Base-by-base conservation (phyloP, 2,329 filamentous ascomycete genomes). In the Penicillium sp. region DNA sequence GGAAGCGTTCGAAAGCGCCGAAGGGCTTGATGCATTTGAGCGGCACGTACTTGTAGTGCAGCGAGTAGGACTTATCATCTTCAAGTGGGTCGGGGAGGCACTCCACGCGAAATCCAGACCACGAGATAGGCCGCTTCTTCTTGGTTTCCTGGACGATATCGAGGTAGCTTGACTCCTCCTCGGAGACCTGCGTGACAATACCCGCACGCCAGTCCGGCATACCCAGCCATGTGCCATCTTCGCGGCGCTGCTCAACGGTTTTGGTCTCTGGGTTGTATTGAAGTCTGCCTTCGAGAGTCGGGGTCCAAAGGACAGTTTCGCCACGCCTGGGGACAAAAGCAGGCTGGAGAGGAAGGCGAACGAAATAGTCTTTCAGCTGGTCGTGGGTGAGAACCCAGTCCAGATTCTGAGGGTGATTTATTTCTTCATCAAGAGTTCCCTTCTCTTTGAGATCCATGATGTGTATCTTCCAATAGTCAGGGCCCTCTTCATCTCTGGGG, bases 101-200 rank as follows among this genome's bases (percentile, higher is more conserved):
- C 66, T 89, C 86, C 1, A 89, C 77, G 0, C 86, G 82, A 60
- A 86, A 84, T 0, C 86, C 85, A 28, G 82, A 82, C 60, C 81
- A 81, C 58, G 81, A 84, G 13, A 86, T 72, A 13, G 74, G 79
- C 37, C 69, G 76, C 38, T 75, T 67, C 51, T 82, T 81, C 0
- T 73, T 56, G 2, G 78, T 73, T 13, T 80, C 71, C 4, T 74
- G 66, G 24, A 79, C 70, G 2, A 87, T 72, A 60, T 87, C 84
- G n/a, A 81, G 75, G 17, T 81, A 74, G 9, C 75, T 70, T 1
- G 73, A 68, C 0, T 79, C 69, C 26, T 83, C 81, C 1, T 78
- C 73, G 0, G 86, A 81, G 4, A 79, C 73, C 68, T 88, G 82
- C 1, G 82, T 81, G 12, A 89, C 75, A 0, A 87, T 76, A 1